Conservation (phyloP, 2,329 filamentous ascomycete species). For the Metarhizium rileyi region DNA sequence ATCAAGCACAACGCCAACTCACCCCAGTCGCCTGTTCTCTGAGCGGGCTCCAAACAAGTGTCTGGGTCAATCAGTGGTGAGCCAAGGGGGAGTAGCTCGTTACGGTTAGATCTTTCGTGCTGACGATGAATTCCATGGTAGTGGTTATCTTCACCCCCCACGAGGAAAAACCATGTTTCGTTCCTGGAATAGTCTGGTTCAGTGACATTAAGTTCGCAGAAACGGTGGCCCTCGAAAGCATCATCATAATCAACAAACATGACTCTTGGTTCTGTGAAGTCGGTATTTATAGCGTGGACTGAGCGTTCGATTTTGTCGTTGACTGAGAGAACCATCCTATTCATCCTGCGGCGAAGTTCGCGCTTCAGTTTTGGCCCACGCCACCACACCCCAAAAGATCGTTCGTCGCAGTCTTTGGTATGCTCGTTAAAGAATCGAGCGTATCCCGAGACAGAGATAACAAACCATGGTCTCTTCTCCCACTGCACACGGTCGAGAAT, state of each 20-base stretch:
- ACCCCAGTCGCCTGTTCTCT: slow-evolving; percentile 31
- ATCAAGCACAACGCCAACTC: slow-evolving; percentile 33
- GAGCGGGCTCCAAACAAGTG: slow-evolving; percentile 24
- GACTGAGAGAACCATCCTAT: slow-evolving; percentile 31
- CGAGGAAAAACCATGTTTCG: slow-evolving; percentile 39
- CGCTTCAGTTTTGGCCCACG: slow-evolving; percentile 30
- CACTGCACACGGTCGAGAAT: slow-evolving; percentile 33
- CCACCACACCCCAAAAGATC: slow-evolving; percentile 37
- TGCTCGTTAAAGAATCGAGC: slow-evolving; percentile 37
- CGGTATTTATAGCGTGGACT: slow-evolving; percentile 26
- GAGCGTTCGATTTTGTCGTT: slow-evolving; percentile 29
- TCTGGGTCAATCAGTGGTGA: slow-evolving; percentile 28
- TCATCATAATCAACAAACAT: slow-evolving; percentile 36
- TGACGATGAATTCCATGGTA: not conserved
- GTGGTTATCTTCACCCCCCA: slow-evolving; percentile 32
- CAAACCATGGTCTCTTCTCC: slow-evolving; percentile 34
- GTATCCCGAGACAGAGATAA: slow-evolving; percentile 36
- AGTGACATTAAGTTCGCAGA: slow-evolving; percentile 27
- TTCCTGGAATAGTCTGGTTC: slow-evolving; percentile 34
- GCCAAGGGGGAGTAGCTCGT: slow-evolving; percentile 14
- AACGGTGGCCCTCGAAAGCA: slow-evolving; percentile 35
- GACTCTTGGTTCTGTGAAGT: slow-evolving; percentile 26
- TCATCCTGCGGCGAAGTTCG: slow-evolving; percentile 30
- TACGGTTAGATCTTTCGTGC: not conserved
- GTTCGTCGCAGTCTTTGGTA: slow-evolving; percentile 32